Percentiles rank a stretch among this genome's conserved stretches.
Conservation (phyloP, 2,329 filamentous ascomycete species). For the Trichoderma cornu-damae region DNA sequence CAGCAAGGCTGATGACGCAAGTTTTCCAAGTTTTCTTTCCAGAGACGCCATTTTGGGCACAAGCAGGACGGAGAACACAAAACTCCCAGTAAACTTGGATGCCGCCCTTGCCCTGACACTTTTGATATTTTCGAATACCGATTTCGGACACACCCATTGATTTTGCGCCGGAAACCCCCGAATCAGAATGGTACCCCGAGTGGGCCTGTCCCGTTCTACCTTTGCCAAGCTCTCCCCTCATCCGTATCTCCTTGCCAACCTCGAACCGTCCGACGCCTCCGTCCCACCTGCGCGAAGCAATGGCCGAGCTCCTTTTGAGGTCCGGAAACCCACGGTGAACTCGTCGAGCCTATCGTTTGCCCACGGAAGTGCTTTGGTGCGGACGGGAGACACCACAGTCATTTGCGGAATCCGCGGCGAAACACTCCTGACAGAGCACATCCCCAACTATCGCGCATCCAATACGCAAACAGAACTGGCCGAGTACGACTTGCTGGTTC, state of each 20-base stretch:
- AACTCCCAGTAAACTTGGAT: not conserved
- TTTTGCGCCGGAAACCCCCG: not conserved
- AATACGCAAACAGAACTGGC: slow-evolving; percentile 45
- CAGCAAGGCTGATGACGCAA: slow-evolving; percentile 25
- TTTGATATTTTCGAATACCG: not conserved
- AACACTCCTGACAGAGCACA: slow-evolving; percentile 68
- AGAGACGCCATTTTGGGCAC: not conserved
- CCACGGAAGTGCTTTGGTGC: slow-evolving; percentile 82
- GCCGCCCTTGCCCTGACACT: not conserved
- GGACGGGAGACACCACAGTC: slow-evolving; percentile 85
- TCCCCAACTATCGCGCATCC: slow-evolving; percentile 58
- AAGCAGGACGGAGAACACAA: not conserved
- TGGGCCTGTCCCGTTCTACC: slow-evolving; percentile 55
- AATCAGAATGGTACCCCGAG: slow-evolving; percentile 29
- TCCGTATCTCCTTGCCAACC: slow-evolving; percentile 83
- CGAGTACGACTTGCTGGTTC: slow-evolving; percentile 72
- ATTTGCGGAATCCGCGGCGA: slow-evolving; percentile 90
- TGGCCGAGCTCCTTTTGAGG: slow-evolving; percentile 65
- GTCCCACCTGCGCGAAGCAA: slow-evolving; percentile 65
- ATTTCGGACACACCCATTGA: not conserved
- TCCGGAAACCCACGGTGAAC: slow-evolving; percentile 71
- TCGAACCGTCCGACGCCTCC: slow-evolving; percentile 54
- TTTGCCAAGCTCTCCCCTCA: slow-evolving; percentile 88
- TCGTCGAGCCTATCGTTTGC: slow-evolving; percentile 80
- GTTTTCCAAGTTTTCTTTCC: slow-evolving; percentile 28